Evolutionary conservation across 306 rosid genomes (phyloP).

Genomic region (Lathyrus aphaca): DNA sequence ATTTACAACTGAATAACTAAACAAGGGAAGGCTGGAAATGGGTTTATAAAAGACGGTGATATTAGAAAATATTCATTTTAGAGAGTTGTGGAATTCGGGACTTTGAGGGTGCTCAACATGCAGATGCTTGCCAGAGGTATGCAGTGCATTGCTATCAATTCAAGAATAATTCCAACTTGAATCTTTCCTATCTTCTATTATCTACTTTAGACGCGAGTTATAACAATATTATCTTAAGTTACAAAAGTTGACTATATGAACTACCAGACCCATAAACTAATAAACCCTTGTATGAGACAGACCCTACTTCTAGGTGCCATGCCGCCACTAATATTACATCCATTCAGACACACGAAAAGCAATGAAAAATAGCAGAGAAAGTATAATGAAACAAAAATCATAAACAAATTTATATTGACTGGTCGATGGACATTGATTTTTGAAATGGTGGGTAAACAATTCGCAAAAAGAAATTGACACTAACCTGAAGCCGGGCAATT

Average conservation of each 20-base stretch:
- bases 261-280: constrained; percentile 10
- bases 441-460: constrained; percentile 24
- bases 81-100: neutral
- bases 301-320: neutral
- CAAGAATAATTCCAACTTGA: neutral
- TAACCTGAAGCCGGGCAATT: constrained; percentile 86
- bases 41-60: neutral
- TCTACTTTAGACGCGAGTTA: neutral
- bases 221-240: neutral
- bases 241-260: constrained; percentile 12
- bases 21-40: neutral
- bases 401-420: constrained; percentile 14
- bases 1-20: neutral
- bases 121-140: neutral
- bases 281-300: neutral
- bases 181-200: neutral
- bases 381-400: constrained; percentile 9
- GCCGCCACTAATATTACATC: neutral
- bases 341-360: neutral
- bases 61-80: neutral
- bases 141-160: neutral
- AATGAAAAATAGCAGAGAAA: neutral
- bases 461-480: constrained; percentile 25
- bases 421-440: constrained; percentile 11
- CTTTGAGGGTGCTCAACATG: neutral